These are phyloP conservation scores for Thymus mandschuricus DNA, from an alignment of 257 asterid species.

Conservation along the genomic window DNA sequence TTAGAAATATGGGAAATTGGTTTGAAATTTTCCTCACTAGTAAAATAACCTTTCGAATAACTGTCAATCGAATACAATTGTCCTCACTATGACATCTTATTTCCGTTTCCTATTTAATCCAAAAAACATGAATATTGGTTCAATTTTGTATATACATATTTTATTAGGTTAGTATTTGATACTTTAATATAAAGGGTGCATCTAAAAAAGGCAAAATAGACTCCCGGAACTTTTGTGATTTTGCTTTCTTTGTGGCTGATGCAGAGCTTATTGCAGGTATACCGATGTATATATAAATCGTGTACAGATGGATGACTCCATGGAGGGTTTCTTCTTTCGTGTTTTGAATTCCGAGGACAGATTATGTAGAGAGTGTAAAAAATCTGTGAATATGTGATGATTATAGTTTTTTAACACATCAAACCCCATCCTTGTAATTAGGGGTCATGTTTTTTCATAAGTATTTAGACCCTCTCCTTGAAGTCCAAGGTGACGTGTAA, in stretches of 20 bases:
- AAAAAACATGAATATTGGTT: not conserved
- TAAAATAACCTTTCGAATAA: too few relatives aligned
- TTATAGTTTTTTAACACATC: constrained; percentile 22
- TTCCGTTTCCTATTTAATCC: too few relatives aligned
- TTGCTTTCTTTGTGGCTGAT: constrained; percentile 11
- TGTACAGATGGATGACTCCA: constrained; percentile 44
- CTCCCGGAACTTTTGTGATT: not conserved
- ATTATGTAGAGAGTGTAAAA: constrained; percentile 45
- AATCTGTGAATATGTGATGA: constrained; percentile 35
- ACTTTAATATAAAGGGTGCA: not conserved
- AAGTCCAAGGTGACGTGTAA: constrained; percentile 18
- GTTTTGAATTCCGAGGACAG: constrained; percentile 36
- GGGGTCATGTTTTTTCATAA: constrained; percentile 9
- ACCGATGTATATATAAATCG: constrained; percentile 34
- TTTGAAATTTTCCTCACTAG: too few relatives aligned
- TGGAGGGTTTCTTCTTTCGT: constrained; percentile 20
- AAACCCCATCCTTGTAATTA: constrained; percentile 31
- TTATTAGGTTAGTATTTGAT: not conserved
- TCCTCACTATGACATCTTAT: too few relatives aligned
- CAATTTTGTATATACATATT: not conserved
- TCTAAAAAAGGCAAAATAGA: not conserved
- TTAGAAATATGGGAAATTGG: not conserved
- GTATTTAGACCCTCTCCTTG: not conserved
- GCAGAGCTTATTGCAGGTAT: constrained; percentile 50
- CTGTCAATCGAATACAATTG: too few relatives aligned